Conservation (phyloP, 331 rosid species). For the Quercus phellos region DNA sequence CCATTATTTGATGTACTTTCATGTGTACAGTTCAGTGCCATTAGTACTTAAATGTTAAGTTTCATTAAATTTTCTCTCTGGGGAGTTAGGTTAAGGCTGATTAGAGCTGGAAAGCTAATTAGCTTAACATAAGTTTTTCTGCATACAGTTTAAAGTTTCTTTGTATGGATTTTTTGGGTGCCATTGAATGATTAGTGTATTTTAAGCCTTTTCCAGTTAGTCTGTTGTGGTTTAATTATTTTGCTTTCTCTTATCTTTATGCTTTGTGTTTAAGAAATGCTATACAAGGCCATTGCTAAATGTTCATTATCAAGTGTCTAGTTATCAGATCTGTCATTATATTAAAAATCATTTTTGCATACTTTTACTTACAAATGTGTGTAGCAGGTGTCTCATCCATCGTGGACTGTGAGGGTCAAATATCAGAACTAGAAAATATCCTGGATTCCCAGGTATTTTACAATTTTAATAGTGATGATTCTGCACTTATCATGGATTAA, state of each 20-base stretch:
- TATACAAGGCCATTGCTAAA: neutral
- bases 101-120: neutral
- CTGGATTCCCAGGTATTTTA: conserved; percentile 67
- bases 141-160: neutral
- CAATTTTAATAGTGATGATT: neutral
- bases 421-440: conserved; percentile 67
- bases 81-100: neutral
- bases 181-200: neutral
- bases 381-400: conserved; percentile 65
- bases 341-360: neutral
- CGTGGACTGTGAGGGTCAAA: conserved; percentile 62
- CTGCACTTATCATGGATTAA: conserved; percentile 8
- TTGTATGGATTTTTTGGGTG: neutral
- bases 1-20: neutral
- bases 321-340: neutral
- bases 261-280: neutral
- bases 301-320: neutral
- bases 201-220: neutral
- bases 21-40: neutral
- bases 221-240: neutral
- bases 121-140: neutral
- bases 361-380: conserved; percentile 13
- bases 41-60: neutral
- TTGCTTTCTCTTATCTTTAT: neutral
- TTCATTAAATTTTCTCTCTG: neutral